Percentiles rank a stretch among this genome's conserved stretches.
Conservation (phyloP, 2,329 filamentous ascomycete genomes). For the Ophiosphaerella narmari region DNA sequence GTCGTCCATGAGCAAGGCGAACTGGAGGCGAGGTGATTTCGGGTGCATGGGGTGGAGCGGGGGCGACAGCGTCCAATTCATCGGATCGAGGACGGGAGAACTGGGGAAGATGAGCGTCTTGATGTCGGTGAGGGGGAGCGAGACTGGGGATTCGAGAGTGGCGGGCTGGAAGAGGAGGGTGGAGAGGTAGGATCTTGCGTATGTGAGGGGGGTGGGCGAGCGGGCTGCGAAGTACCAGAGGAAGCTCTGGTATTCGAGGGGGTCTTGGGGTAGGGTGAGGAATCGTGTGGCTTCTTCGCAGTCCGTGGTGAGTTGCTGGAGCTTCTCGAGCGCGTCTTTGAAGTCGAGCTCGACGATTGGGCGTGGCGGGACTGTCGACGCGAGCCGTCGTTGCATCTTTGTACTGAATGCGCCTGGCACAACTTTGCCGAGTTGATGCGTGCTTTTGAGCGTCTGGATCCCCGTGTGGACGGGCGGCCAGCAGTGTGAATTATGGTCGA, state of each 20-base stretch:
- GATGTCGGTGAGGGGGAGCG: conserved; percentile 83
- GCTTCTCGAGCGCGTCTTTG: conserved; percentile 70
- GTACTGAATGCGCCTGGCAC: conserved; percentile 83
- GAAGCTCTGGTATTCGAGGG: conserved; percentile 61
- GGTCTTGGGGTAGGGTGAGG: conserved; percentile 31
- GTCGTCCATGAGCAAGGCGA: conserved; percentile 70
- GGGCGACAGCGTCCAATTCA: conserved; percentile 75
- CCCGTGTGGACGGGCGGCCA: conserved; percentile 46
- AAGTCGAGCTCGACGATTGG: conserved; percentile 81
- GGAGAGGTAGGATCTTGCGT: conserved; percentile 79
- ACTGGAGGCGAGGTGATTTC: conserved; percentile 73
- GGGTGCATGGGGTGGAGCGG: conserved; percentile 53
- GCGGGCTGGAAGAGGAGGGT: conserved; percentile 73
- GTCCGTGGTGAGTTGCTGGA: conserved; percentile 74
- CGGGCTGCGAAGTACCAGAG: conserved; percentile 75
- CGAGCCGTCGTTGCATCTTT: conserved; percentile 87
- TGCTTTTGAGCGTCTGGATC: conserved; percentile 62
- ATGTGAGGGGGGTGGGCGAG: conserved; percentile 81
- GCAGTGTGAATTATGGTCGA: conserved; percentile 30
- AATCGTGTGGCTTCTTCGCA: conserved; percentile 61
- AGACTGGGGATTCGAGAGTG: conserved; percentile 67
- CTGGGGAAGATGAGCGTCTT: conserved; percentile 74
- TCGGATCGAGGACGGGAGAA: conserved; percentile 70
- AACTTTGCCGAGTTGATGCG: conserved; percentile 64
- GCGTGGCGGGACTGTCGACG: conserved; percentile 90